Evolutionary conservation across 441 rosid species (phyloP), one percentile per base, ranked within the genome.

Genomic region (Populus hybrid): DNA sequence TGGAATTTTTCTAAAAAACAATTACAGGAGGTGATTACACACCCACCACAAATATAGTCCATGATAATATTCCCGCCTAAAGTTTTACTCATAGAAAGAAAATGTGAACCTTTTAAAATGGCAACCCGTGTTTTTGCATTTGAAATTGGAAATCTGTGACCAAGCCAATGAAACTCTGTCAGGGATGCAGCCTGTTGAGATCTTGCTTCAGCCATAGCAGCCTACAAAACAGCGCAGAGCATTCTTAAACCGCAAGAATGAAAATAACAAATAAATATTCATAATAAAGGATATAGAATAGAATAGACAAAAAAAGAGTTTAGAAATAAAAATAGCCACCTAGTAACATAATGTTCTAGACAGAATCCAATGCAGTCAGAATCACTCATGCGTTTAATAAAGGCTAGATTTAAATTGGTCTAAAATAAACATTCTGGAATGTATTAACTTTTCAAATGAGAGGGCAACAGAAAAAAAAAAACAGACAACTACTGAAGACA

Each of bases 101-200:
- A 72, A 21, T 32, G 80, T 80, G 76, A 71, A 92, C 93, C 92
- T 87, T 88, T 86, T 76, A 89, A 89, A 83, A 94, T 87, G 75
- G 93, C 86, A 76, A 91, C 90, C 75, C 93, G 82, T 76, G 91
- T 91, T 85, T 94, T 97, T 73, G 99, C 94, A 88, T 94, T 94
- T 70, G 95, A 85, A 82, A 97, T 88, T 24, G 98, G 99, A 86
- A 88, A 94, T 80, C 84, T 91, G 84, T 93, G 90, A 72, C 98
- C 99, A 83, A 97, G 97, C 98, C 98, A 94, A 67, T 85, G 86
- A 81, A 97, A 91, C 86, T 97, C 98, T 19, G 98, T 97, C 87
- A 97, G 84, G 23, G 98, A 94, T 70, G 94, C 94, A 71, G 91
- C 91, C 76, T 91, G 95, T 71, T 92, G 94, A 68, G 92, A 86